Conservation (phyloP, 106 monocot genomes). For the Amphibolis antarctica region DNA sequence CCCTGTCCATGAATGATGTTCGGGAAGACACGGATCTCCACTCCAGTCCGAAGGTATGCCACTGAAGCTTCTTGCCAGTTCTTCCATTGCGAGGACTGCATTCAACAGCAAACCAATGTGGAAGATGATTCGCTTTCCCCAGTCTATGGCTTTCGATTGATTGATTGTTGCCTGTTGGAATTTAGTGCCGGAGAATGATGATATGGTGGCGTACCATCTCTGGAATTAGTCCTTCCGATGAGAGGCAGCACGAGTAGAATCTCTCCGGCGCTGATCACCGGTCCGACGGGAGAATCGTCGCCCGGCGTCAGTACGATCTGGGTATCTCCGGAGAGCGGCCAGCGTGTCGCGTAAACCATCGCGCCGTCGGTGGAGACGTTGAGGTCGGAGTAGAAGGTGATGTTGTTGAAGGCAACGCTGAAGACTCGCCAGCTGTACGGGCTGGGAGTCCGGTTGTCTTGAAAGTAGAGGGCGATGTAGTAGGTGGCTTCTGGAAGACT, state of each 20-base stretch:
- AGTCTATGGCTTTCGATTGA: not conserved
- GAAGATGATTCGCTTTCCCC: not conserved
- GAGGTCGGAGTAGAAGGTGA: constrained; percentile 36
- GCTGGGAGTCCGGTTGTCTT: constrained; percentile 45
- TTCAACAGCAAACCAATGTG: not conserved
- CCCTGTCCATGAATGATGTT: constrained; percentile 42
- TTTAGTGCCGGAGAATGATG: not conserved
- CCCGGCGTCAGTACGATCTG: constrained; percentile 47
- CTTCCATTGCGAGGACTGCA: constrained; percentile 51
- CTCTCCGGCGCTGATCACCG: constrained; percentile 72
- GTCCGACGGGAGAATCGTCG: constrained; percentile 52
- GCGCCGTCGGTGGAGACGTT: constrained; percentile 60
- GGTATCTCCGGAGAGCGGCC: constrained; percentile 61
- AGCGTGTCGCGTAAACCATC: constrained; percentile 49
- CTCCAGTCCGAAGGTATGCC: constrained; percentile 47
- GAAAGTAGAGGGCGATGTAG: constrained; percentile 56
- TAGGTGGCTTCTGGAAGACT: constrained; percentile 45
- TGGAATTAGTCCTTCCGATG: constrained; percentile 35
- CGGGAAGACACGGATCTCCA: constrained; percentile 64
- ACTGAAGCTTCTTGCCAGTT: constrained; percentile 34
- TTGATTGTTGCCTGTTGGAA: not conserved
- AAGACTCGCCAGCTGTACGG: constrained; percentile 72
- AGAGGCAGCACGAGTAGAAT: constrained; percentile 36
- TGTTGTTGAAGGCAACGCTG: constrained; percentile 52
- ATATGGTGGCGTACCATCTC: constrained; percentile 41